phyloP scores from a whole-genome alignment of 2,329 filamentous ascomycete genomes.

The Epichloe bromicola region DNA sequence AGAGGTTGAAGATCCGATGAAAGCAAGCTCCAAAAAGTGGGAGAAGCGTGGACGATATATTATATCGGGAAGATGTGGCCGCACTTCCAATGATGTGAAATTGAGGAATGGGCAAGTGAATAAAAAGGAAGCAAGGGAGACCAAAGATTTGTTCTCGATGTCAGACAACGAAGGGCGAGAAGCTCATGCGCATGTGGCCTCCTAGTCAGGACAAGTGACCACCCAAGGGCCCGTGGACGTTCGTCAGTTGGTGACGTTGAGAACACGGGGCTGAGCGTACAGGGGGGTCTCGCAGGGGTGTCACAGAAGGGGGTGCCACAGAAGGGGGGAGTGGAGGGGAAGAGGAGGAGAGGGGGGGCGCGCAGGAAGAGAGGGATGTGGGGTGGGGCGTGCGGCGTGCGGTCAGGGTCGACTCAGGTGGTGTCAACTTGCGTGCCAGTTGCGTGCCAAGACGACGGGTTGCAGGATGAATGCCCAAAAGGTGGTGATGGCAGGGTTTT shows the following conservation, averaged over 20 bases:
- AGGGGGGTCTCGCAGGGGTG: constrained; percentile 1
- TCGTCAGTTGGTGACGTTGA: constrained; percentile 29
- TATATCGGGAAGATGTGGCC: constrained; percentile 8
- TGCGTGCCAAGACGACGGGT: background rate
- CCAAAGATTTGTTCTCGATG: constrained; percentile 7
- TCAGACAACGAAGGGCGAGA: constrained; percentile 10
- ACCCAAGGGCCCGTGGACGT: constrained; percentile 16
- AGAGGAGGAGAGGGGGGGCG: constrained; percentile 1
- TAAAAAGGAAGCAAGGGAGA: constrained; percentile 11
- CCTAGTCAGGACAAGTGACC: constrained; percentile 15
- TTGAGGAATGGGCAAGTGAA: constrained; percentile 10
- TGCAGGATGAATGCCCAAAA: background rate
- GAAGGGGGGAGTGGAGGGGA: constrained; percentile 5
- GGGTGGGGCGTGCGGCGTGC: background rate
- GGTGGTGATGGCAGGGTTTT: background rate
- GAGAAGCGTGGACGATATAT: constrained; percentile 3
- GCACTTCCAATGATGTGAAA: constrained; percentile 8
- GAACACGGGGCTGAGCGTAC: constrained; percentile 29
- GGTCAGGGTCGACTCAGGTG: background rate
- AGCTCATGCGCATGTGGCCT: constrained; percentile 19
- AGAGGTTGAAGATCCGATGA: background rate
- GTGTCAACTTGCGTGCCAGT: background rate
- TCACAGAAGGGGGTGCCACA: constrained; percentile 1
- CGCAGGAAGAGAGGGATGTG: background rate
- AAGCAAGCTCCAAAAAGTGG: background rate